A percentile compares a stretch with the other conserved stretches of the same genome.
Conservation (phyloP, 305 asterid genomes). For the Fraxinus albicans region DNA sequence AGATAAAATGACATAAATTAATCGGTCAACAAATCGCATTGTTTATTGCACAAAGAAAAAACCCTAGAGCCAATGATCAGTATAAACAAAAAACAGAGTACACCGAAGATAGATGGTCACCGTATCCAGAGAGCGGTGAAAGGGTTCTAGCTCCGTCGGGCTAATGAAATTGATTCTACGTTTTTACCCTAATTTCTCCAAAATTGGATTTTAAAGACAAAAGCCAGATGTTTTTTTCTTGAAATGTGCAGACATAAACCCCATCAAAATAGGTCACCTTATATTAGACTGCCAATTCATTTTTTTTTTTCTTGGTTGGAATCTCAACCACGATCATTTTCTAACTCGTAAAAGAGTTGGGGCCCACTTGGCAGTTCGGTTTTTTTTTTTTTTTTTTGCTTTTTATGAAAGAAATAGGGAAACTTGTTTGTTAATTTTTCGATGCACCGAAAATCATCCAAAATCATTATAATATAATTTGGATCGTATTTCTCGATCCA, state of each 20-base stretch:
- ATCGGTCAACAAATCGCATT: slow-evolving; percentile 22
- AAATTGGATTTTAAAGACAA: slow-evolving; percentile 22
- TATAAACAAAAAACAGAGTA: not conserved
- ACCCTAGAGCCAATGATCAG: slow-evolving; percentile 39
- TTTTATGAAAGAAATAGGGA: not conserved
- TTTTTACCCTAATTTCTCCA: slow-evolving; percentile 29
- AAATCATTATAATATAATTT: no score
- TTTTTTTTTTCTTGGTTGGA: not conserved
- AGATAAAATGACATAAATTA: slow-evolving; percentile 18
- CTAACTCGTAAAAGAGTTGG: not conserved
- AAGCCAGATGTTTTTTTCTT: not conserved
- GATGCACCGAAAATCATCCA: no score
- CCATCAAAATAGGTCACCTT: slow-evolving; percentile 24
- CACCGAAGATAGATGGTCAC: slow-evolving; percentile 32
- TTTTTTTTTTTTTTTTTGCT: no score
- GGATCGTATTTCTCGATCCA: not conserved
- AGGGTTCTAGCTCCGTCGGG: slow-evolving; percentile 5
- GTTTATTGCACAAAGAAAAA: slow-evolving; percentile 16
- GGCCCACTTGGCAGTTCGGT: not conserved
- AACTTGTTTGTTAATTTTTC: no score
- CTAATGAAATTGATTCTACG: slow-evolving; percentile 20
- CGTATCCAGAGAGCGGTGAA: slow-evolving; percentile 27
- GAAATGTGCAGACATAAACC: not conserved
- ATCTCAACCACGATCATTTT: not conserved
- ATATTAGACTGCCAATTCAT: slow-evolving; percentile 15